Evolutionary conservation across 2,329 filamentous ascomycete genomes (phyloP).

Genomic region (Ceratocystis diversiconidia): DNA sequence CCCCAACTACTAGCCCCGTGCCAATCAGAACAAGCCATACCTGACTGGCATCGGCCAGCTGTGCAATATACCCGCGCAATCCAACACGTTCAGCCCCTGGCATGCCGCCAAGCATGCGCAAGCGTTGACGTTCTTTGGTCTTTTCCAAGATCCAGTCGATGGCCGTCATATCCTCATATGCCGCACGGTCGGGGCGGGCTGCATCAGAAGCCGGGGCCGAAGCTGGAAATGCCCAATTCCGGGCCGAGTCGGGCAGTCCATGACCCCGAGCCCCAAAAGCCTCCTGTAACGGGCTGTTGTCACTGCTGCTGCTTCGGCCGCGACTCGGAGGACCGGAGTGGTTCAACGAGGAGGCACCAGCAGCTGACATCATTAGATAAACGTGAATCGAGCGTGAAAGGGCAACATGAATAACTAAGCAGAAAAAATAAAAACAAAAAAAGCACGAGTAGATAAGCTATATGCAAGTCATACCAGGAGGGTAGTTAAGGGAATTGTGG

Average conservation of each 20-base stretch:
- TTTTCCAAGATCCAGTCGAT: conserved; percentile 99
- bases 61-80: conserved; percentile 55
- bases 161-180: conserved; percentile 89
- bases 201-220: conserved; percentile 13
- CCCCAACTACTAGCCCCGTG: conserved; percentile 70
- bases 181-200: conserved; percentile 43
- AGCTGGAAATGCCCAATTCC: conserved; percentile 27
- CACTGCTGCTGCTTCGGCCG: conserved; percentile 26
- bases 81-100: conserved; percentile 34
- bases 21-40: conserved; percentile 81
- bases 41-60: conserved; percentile 71
- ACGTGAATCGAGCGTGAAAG: conserved; percentile 11
- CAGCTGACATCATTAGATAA: conserved; percentile 17
- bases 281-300: conserved; percentile 32
- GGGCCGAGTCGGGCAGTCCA: conserved; percentile 32
- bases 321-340: conserved; percentile 16
- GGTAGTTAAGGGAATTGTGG: conserved; percentile 23
- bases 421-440: neutral
- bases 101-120: conserved; percentile 46
- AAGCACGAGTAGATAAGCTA: conserved; percentile 19
- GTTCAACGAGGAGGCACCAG: conserved; percentile 17
- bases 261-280: too few species aligned
- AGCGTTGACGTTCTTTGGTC: conserved; percentile 80
- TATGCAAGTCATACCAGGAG: neutral
- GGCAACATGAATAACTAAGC: neutral